phyloP scores from a whole-genome alignment of 2,329 filamentous ascomycete species.

The Aciculosporium take region DNA sequence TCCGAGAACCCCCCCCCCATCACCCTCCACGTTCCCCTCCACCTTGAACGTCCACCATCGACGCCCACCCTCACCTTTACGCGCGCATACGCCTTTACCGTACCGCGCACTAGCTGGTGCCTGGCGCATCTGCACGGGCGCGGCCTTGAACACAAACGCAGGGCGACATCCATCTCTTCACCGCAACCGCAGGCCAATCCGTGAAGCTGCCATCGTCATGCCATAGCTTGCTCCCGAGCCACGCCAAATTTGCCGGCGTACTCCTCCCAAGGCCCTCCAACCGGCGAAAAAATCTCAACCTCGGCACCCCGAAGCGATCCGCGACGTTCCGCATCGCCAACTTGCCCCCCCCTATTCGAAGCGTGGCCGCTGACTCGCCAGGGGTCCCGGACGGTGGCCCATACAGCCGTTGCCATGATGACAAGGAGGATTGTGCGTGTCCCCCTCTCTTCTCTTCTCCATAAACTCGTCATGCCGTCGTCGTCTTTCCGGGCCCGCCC shows the following conservation, averaged over 20 bases:
- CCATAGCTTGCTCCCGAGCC: background rate
- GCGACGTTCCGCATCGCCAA: background rate
- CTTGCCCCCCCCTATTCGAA: background rate
- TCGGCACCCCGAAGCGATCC: too few relatives aligned
- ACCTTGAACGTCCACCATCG: too few relatives aligned
- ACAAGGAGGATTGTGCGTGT: slow-evolving; percentile 23
- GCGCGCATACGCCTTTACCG: too few relatives aligned
- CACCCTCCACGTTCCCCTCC: too few relatives aligned
- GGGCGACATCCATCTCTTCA: too few relatives aligned
- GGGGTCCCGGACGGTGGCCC: slow-evolving; percentile 2
- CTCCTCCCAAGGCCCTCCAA: background rate
- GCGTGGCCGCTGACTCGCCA: background rate
- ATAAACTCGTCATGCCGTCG: background rate
- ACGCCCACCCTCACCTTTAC: too few relatives aligned
- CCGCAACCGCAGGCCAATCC: background rate
- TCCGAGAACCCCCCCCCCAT: too few relatives aligned
- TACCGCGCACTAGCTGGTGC: too few relatives aligned
- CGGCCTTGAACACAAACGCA: too few relatives aligned
- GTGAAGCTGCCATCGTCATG: slow-evolving; percentile 1
- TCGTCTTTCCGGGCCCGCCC: background rate
- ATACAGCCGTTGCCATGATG: slow-evolving; percentile 12
- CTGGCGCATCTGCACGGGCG: too few relatives aligned
- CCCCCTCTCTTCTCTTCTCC: background rate
- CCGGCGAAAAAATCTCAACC: too few relatives aligned
- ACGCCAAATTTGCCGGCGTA: slow-evolving; percentile 1